Percentiles rank a stretch among this genome's conserved stretches.
Conservation (phyloP, 495 filamentous ascomycete species). For the Penicillium canariense region DNA sequence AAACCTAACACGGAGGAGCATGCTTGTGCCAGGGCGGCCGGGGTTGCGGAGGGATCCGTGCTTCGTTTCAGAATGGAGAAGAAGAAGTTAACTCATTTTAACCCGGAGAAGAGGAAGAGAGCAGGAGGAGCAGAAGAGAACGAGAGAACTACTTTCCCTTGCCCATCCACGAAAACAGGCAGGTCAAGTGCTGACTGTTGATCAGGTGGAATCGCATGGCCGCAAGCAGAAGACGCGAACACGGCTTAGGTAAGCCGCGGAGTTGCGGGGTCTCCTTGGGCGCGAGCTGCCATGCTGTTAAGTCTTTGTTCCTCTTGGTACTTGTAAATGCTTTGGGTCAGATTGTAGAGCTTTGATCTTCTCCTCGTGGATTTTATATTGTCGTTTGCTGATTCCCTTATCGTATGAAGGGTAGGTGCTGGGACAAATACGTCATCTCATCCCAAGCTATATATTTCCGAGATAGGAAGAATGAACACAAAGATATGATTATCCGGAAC, state of each 20-base stretch:
- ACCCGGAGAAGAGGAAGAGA: conserved; percentile 4
- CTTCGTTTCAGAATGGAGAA: conserved; percentile 35
- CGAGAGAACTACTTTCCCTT: not conserved
- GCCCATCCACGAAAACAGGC: conserved; percentile 11
- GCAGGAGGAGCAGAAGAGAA: conserved; percentile 7
- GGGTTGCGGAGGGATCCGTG: conserved; percentile 39
- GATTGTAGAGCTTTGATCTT: too few species aligned
- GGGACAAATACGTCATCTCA: too few species aligned
- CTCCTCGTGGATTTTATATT: too few species aligned
- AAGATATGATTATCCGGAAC: too few species aligned
- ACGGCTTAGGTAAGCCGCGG: conserved; percentile 26
- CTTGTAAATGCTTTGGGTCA: too few species aligned
- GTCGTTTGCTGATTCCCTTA: too few species aligned
- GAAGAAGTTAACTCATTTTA: conserved; percentile 13
- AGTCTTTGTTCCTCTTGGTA: not conserved
- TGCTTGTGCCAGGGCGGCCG: conserved; percentile 16
- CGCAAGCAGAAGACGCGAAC: conserved; percentile 32
- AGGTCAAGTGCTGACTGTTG: conserved; percentile 6
- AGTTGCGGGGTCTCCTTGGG: not conserved
- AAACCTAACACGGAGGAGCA: conserved; percentile 14
- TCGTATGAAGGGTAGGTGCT: too few species aligned
- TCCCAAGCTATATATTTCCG: too few species aligned
- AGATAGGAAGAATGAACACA: too few species aligned
- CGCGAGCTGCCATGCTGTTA: not conserved
- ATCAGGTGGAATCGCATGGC: conserved; percentile 32